Percentiles rank a stretch among this genome's conserved stretches.
Evolutionary conservation across 2,329 filamentous ascomycete species (phyloP).

Genomic region (Lasiodiplodia theobromae): DNA sequence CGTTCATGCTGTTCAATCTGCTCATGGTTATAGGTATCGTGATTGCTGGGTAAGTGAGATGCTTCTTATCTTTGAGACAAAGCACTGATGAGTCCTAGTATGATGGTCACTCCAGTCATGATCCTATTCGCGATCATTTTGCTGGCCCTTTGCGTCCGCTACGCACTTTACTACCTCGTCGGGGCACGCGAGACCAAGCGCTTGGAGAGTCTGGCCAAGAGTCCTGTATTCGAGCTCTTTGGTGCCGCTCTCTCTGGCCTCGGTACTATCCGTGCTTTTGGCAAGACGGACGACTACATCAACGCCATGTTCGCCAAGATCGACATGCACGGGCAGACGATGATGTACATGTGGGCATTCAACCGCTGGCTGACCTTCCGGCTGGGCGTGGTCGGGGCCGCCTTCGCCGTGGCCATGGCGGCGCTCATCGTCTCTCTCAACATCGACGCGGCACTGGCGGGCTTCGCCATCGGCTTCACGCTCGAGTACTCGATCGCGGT

Average conservation of each 20-base stretch:
- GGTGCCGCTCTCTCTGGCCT: slow-evolving; percentile 75
- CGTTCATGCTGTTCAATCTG: slow-evolving; percentile 61
- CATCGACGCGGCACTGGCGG: slow-evolving; percentile 74
- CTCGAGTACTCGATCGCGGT: slow-evolving; percentile 71
- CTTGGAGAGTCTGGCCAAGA: slow-evolving; percentile 78
- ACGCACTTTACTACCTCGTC: slow-evolving; percentile 69
- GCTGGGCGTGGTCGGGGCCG: slow-evolving; percentile 71
- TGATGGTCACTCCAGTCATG: slow-evolving; percentile 28
- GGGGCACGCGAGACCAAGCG: slow-evolving; percentile 78
- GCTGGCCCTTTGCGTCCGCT: slow-evolving; percentile 63
- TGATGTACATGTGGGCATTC: slow-evolving; percentile 73
- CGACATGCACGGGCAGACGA: slow-evolving; percentile 71
- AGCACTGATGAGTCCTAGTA: slow-evolving; percentile 12
- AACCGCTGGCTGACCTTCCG: slow-evolving; percentile 80
- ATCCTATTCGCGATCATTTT: slow-evolving; percentile 50
- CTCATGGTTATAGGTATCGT: slow-evolving; percentile 71
- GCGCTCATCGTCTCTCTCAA: slow-evolving; percentile 67
- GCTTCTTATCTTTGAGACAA: no score
- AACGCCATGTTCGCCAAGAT: slow-evolving; percentile 69
- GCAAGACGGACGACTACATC: slow-evolving; percentile 70
- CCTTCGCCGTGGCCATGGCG: slow-evolving; percentile 72
- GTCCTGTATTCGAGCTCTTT: slow-evolving; percentile 82
- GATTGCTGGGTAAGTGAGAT: slow-evolving; percentile 59
- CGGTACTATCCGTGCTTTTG: slow-evolving; percentile 77
- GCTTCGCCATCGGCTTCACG: slow-evolving; percentile 77